These are phyloP conservation scores for Cicer bijugum DNA, from an alignment of 306 rosid species.

Conservation along the genomic window DNA sequence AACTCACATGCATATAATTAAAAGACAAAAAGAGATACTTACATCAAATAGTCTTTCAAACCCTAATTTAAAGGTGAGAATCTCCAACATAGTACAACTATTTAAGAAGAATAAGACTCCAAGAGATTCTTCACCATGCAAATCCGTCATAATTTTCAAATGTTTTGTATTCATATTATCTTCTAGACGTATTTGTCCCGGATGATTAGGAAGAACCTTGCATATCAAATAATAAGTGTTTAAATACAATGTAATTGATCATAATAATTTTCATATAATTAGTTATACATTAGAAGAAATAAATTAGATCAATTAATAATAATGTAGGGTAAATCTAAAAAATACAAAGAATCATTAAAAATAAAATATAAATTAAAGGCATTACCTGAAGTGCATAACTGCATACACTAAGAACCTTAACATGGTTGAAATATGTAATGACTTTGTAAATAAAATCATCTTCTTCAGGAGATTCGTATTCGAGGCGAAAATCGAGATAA, in stretches of 20 bases:
- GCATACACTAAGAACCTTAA: slow-evolving; percentile 22
- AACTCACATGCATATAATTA: neutral
- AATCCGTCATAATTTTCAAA: slow-evolving; percentile 44
- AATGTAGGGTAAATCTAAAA: no score
- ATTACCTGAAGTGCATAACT: slow-evolving; percentile 5
- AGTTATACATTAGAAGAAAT: no score
- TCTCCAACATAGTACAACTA: slow-evolving; percentile 43
- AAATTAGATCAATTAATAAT: no score
- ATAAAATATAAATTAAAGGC: neutral
- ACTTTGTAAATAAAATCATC: neutral
- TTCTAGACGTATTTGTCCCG: neutral
- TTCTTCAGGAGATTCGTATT: neutral
- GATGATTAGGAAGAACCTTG: slow-evolving; percentile 35
- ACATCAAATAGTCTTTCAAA: slow-evolving; percentile 22
- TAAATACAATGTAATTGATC: neutral
- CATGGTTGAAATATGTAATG: neutral
- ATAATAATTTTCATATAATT: no score
- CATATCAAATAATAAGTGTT: neutral
- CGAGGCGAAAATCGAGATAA: slow-evolving; percentile 12
- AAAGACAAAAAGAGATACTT: slow-evolving; percentile 1
- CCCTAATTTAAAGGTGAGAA: slow-evolving; percentile 44
- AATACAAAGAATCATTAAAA: neutral
- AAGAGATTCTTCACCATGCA: slow-evolving; percentile 40
- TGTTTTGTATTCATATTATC: slow-evolving; percentile 31
- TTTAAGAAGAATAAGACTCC: slow-evolving; percentile 51